Percentiles rank a stretch among this genome's conserved stretches.
Evolutionary conservation across 805 yeast genomes (phyloP).

Genomic region (Starmerella lactis-condensi): DNA sequence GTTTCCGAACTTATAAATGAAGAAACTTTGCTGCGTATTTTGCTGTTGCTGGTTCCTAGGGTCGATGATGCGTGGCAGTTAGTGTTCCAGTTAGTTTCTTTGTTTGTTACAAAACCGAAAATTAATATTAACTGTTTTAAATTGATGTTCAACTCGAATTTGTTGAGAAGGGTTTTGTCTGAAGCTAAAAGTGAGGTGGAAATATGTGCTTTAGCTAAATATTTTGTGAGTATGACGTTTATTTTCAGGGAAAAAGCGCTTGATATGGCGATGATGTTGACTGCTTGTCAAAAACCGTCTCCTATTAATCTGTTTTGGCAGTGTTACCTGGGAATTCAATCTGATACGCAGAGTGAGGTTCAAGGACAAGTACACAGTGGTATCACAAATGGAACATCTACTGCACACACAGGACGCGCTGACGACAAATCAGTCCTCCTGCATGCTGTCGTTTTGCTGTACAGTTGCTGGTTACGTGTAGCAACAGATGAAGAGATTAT

Average conservation of each 20-base stretch:
- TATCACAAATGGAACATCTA: not conserved
- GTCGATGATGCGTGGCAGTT: constrained; percentile 4
- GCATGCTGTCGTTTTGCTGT: constrained; percentile 38
- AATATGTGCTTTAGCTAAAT: too few species aligned
- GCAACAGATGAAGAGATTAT: constrained; percentile 48
- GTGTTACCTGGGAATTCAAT: not conserved
- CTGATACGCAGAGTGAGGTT: not conserved
- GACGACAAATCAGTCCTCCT: constrained; percentile 20
- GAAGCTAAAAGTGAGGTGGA: too few species aligned
- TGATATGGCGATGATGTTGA: too few species aligned
- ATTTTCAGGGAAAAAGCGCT: too few species aligned
- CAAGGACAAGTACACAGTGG: not conserved
- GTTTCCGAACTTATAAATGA: too few species aligned
- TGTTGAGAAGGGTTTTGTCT: too few species aligned
- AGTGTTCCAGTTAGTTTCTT: constrained; percentile 1
- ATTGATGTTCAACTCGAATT: too few species aligned
- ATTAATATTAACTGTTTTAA: too few species aligned
- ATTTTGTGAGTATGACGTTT: too few species aligned
- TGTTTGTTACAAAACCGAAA: too few species aligned
- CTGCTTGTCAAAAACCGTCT: not conserved
- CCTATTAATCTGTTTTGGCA: not conserved
- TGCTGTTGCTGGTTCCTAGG: not conserved
- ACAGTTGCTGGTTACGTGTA: constrained; percentile 48
- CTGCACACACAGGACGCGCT: constrained; percentile 10
- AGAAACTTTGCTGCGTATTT: too few species aligned